A percentile compares a stretch with the other conserved stretches of the same genome.
Evolutionary conservation across 306 rosid genomes (phyloP).

Genomic region (Vachellia pachyceras): DNA sequence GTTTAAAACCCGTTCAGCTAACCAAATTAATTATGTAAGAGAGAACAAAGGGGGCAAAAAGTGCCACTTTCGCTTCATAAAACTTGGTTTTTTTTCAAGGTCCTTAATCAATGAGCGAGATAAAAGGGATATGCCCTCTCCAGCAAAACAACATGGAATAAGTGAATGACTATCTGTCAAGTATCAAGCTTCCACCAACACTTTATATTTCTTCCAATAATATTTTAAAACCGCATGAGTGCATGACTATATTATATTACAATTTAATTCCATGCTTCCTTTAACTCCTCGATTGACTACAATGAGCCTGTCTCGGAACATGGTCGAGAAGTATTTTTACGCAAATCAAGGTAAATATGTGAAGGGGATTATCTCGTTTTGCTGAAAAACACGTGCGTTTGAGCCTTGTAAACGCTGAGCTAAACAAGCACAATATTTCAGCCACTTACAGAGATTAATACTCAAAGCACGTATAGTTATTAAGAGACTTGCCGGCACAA

Average conservation of each 20-base stretch:
- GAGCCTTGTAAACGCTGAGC: no score
- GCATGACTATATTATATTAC: not conserved
- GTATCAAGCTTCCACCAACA: not conserved
- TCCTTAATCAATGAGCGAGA: conserved; percentile 3
- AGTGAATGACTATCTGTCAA: not conserved
- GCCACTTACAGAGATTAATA: not conserved
- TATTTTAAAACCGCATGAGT: not conserved
- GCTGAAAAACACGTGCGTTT: no score
- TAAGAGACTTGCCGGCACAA: not conserved
- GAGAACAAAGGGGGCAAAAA: conserved; percentile 3
- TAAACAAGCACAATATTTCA: no score
- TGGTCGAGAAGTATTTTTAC: no score
- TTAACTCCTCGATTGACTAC: conserved; percentile 1
- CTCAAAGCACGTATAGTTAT: not conserved
- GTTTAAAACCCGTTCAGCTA: not conserved
- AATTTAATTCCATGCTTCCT: not conserved
- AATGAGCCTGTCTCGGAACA: no score
- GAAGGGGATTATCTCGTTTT: no score
- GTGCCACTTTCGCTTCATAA: not conserved
- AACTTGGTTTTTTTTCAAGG: not conserved
- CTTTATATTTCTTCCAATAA: not conserved
- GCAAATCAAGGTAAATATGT: no score
- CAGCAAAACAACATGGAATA: not conserved
- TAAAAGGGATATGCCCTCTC: not conserved
- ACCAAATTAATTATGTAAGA: not conserved